Conservation (phyloP, 345 rosid genomes). For the Salix arbutifolia region DNA sequence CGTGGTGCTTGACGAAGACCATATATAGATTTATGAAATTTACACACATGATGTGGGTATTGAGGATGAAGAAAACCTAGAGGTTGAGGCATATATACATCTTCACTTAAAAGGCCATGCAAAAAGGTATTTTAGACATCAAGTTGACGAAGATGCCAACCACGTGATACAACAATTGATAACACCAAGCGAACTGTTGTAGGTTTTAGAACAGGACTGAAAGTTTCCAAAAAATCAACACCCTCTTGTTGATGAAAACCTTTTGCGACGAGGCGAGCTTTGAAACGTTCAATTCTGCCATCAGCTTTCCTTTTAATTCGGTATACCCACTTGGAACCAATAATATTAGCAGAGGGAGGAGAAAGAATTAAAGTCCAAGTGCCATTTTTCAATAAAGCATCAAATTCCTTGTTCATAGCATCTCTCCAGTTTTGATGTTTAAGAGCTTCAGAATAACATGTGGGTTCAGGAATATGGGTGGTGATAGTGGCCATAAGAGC, state of each 20-base stretch:
- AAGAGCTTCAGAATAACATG: too few relatives aligned
- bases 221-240: neutral
- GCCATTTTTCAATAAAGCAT: rapidly evolving
- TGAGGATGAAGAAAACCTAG: neutral
- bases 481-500: too few relatives aligned
- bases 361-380: neutral
- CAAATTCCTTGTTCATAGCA: too few relatives aligned
- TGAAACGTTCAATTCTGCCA: neutral
- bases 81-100: neutral
- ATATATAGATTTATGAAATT: neutral
- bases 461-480: too few relatives aligned
- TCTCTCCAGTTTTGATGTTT: too few relatives aligned
- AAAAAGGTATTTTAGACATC: neutral
- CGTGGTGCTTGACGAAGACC: neutral
- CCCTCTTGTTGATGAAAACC: neutral
- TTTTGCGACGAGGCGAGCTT: neutral
- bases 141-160: neutral
- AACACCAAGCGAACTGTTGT: neutral
- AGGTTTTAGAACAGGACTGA: neutral
- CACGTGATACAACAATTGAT: neutral
- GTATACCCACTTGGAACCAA: neutral
- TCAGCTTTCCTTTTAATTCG: too few relatives aligned
- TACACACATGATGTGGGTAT: neutral
- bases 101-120: neutral
- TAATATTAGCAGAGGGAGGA: rapidly evolving